Percentiles rank a stretch among this genome's conserved stretches.
Conservation (phyloP, 2,329 filamentous ascomycete species). For the Stagonosporopsis vannaccii region DNA sequence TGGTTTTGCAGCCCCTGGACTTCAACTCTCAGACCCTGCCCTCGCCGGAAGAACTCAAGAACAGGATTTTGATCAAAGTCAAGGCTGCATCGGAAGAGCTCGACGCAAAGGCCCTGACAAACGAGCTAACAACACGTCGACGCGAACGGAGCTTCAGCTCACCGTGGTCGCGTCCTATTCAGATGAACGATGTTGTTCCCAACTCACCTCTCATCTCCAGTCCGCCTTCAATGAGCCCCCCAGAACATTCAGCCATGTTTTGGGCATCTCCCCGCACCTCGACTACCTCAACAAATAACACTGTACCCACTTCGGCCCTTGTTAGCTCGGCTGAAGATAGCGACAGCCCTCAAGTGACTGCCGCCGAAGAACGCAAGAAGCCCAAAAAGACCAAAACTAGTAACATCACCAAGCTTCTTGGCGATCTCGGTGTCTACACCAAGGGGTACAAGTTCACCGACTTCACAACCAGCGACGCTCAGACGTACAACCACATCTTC, state of each 20-base stretch:
- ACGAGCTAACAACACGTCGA: slow-evolving; percentile 47
- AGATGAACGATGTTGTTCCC: slow-evolving; percentile 64
- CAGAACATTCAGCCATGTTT: slow-evolving; percentile 55
- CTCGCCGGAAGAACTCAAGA: slow-evolving; percentile 83
- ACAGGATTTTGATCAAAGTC: slow-evolving; percentile 90
- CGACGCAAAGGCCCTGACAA: slow-evolving; percentile 44
- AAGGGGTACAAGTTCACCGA: slow-evolving; percentile 82
- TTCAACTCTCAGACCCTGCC: slow-evolving; percentile 74
- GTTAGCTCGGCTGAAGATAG: slow-evolving; percentile 77
- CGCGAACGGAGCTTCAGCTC: slow-evolving; percentile 77
- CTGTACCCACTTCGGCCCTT: slow-evolving; percentile 61
- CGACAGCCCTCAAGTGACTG: slow-evolving; percentile 67
- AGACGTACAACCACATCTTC: slow-evolving; percentile 91
- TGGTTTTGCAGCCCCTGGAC: slow-evolving; percentile 79
- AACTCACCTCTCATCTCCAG: slow-evolving; percentile 60
- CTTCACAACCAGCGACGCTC: slow-evolving; percentile 79
- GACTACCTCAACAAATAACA: slow-evolving; percentile 63
- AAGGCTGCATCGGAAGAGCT: slow-evolving; percentile 71
- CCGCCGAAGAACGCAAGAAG: slow-evolving; percentile 65
- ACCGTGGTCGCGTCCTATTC: slow-evolving; percentile 70
- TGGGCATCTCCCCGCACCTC: slow-evolving; percentile 61
- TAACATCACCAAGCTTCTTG: slow-evolving; percentile 85
- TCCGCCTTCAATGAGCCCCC: slow-evolving; percentile 61
- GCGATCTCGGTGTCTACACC: slow-evolving; percentile 83
- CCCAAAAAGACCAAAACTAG: slow-evolving; percentile 70